Base-by-base conservation (phyloP, 2,329 filamentous ascomycete species). In the Neonectria hederae region DNA sequence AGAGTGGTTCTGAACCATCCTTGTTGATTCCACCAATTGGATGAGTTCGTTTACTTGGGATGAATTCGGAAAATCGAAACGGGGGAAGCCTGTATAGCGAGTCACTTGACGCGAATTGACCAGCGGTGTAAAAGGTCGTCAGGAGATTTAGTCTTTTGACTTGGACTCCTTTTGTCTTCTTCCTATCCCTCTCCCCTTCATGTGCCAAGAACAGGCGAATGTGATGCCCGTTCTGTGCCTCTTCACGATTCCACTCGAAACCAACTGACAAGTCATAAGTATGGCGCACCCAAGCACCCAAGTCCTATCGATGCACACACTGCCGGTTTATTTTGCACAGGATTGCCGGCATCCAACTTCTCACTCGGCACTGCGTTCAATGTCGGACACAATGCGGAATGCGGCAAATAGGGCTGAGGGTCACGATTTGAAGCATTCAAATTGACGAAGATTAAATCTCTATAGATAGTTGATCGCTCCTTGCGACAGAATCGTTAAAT, bases 21-120 rank as follows among this genome's bases (percentile, higher is more conserved):
- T 13, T 17, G 3, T 38, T 19, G 28, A 42, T 40, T 52, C 55
- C 46, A 52, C 55, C 55, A 52, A 59, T 59, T 3, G 21, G 17
- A 21, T 2, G 21, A 35, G 9, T 22, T 8, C 9, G 10, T 42
- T 42, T 4, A 9, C 38, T 4, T 42, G 19, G 38, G n/a, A 0
- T 11, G 8, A 21, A 42, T 42, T 5, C 38, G n/a, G 21, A 19
- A 43, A 11, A 5, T 14, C 22, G 35, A 30, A 54, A 32, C 10
- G 11, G 17, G 14, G n/a, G 4, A 42, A 42, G 8, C n/a, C n/a
- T n/a, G 38, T 5, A 19, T 42, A 42, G 17, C 11, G n/a, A 19
- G n/a, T 42, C n/a, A 4, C n/a, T 21, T n/a, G 35, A n/a, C 35
- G 35, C 7, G 8, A 13, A n/a, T 8, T 1, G 30, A 13, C 10